Evolutionary conservation across 768 basidiomycete genomes (phyloP), one percentile per base, ranked within the genome.

Genomic region (Exidia glandulosa): DNA sequence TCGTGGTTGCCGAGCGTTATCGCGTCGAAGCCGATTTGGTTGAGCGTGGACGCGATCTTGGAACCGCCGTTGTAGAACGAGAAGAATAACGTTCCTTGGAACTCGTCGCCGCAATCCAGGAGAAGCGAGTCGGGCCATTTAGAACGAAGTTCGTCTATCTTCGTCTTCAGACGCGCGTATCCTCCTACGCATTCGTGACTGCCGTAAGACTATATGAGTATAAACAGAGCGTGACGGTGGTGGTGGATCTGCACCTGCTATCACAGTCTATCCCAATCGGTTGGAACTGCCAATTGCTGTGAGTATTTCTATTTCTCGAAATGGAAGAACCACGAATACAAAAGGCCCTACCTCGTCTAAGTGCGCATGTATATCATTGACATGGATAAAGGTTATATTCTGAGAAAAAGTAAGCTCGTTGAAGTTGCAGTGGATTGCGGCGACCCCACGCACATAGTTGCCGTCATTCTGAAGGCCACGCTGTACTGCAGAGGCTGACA

Each of bases 1-100:
- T 78, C 77, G 63, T 78, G 77, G 60, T 79, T 77, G 32, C 78
- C 78, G 1, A 76, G 70, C 0, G 76, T 76, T 66, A 77, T 72
- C 1, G 75, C 76, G 54, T 76, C 74, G 63, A 77, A 78, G 2
- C 72, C 73, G 32, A 78, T 66, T 59, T 76, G 70, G 62, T 79
- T 79, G 58, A 79, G 65, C 1, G 71, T 70, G 31, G 73, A 63
- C 0, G 75, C 72, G 55, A 78, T 79, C 57, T 72, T 73, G 41
- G 74, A 69, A 7, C 74, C 75, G 25, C 50, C 25, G 19, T 54
- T 31, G 64, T 75, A 77, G 56, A 72, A 70, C 19, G 73, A 73
- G 66, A 74, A 78, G 65, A 75, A 78, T 9, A 77, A 67, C 1
- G 77, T 78, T 12, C 76, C 76, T 70, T 76, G 77, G 63, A 77